These are phyloP conservation scores for Podospora pseudocomata DNA, from an alignment of 495 filamentous ascomycete genomes.

Conservation along the genomic window DNA sequence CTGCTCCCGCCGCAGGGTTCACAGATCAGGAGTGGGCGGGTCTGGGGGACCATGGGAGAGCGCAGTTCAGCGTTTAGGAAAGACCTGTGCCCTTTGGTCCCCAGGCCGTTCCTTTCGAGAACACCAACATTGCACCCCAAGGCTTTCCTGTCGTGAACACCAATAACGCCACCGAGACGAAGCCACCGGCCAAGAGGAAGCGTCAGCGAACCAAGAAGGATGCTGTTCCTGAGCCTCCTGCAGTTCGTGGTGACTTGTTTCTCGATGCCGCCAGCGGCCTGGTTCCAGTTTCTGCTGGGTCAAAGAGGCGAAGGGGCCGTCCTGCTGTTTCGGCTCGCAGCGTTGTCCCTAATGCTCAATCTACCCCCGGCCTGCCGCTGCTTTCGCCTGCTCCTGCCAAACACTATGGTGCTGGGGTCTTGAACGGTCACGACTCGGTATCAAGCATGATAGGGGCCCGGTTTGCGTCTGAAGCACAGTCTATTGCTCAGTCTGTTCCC, in stretches of 20 bases:
- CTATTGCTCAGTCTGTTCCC: not conserved
- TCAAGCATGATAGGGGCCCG: too few species aligned
- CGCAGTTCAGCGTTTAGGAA: not conserved
- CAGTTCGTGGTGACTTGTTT: not conserved
- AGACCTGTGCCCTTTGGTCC: not conserved
- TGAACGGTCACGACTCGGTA: too few species aligned
- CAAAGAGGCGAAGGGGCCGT: not conserved
- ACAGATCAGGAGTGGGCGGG: not conserved
- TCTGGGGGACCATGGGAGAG: not conserved
- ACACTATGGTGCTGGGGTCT: too few species aligned
- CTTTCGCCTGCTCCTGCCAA: too few species aligned
- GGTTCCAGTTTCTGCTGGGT: not conserved
- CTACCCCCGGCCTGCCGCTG: too few species aligned
- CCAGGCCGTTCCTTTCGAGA: not conserved
- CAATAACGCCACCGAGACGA: not conserved
- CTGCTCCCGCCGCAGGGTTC: not conserved
- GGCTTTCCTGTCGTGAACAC: not conserved
- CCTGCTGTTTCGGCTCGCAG: not conserved
- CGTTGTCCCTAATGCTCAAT: too few species aligned
- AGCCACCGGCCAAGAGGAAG: not conserved
- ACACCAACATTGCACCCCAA: not conserved
- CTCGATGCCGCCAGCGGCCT: not conserved
- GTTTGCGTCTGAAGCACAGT: too few species aligned
- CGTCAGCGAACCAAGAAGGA: not conserved
- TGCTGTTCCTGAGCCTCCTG: not conserved